These are phyloP conservation scores for Gnetum montanum DNA, from an alignment of 75 land plant species.

Conservation along the genomic window DNA sequence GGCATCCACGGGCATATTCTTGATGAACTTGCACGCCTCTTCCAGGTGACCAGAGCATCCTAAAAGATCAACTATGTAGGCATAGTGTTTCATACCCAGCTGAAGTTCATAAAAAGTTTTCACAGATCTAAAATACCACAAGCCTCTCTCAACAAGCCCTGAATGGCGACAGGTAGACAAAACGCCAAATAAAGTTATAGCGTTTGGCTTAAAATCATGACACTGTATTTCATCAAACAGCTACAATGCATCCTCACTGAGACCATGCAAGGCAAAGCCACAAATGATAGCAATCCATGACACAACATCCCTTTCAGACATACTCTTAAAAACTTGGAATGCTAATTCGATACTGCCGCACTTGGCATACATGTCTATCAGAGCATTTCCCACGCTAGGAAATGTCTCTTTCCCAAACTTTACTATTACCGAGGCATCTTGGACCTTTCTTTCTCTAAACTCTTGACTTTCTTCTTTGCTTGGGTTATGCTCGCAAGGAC, in stretches of 20 bases:
- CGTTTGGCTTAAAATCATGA: background rate
- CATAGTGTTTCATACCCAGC: conserved; percentile 12
- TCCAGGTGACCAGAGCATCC: conserved; percentile 22
- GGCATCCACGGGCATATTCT: conserved; percentile 39
- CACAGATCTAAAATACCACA: conserved; percentile 1
- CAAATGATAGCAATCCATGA: conserved; percentile 27
- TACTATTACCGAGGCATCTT: too few species aligned
- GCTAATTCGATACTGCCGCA: conserved; percentile 11
- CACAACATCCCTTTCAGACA: background rate
- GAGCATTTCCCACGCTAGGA: conserved; percentile 3
- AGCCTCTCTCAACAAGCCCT: conserved; percentile 15
- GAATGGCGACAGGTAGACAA: conserved; percentile 4
- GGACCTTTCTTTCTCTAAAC: too few species aligned
- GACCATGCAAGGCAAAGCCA: conserved; percentile 16
- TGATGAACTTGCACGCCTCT: conserved; percentile 39
- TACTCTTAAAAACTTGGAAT: background rate
- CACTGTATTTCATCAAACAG: background rate
- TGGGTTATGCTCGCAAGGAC: too few species aligned
- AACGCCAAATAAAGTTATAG: background rate
- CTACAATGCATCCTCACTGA: background rate
- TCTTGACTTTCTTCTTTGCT: too few species aligned
- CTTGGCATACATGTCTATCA: conserved; percentile 13
- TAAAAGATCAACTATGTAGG: conserved; percentile 30
- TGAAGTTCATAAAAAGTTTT: background rate
- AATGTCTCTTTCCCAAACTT: too few species aligned